Evolutionary conservation across 2,329 filamentous ascomycete genomes (phyloP).

Genomic region (Metarhizium rileyi): DNA sequence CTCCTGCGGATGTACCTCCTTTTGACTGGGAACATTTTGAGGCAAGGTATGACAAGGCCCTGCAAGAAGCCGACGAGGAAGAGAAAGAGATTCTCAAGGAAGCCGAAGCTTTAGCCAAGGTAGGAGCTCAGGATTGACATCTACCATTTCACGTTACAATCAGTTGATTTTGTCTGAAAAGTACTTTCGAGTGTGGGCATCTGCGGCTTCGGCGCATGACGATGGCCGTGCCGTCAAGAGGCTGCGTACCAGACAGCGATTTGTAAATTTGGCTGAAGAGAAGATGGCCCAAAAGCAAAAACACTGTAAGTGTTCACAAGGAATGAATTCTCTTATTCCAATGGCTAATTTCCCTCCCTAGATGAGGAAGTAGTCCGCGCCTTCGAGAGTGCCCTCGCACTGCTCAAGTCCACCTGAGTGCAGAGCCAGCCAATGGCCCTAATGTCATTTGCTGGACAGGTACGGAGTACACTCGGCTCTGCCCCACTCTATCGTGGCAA

Average conservation of each 20-base stretch:
- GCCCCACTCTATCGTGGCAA: neutral
- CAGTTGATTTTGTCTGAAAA: constrained; percentile 22
- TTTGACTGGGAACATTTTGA: constrained; percentile 78
- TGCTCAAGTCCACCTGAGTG: constrained; percentile 32
- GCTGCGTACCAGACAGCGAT: constrained; percentile 67
- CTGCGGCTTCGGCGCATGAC: constrained; percentile 61
- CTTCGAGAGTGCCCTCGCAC: constrained; percentile 51
- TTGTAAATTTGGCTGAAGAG: constrained; percentile 65
- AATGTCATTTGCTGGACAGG: too few relatives aligned
- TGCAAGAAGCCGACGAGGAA: constrained; percentile 50
- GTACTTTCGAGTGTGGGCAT: constrained; percentile 75
- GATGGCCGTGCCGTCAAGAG: constrained; percentile 69
- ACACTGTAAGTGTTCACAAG: constrained; percentile 58
- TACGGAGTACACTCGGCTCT: neutral
- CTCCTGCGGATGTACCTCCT: constrained; percentile 39
- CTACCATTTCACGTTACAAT: neutral
- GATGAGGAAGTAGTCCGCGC: constrained; percentile 49
- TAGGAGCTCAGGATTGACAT: constrained; percentile 19
- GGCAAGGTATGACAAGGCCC: constrained; percentile 54
- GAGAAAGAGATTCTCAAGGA: constrained; percentile 60
- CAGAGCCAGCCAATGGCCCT: neutral
- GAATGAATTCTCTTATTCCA: too few relatives aligned
- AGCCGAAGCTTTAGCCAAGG: constrained; percentile 57
- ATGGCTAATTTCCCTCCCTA: constrained; percentile 14
- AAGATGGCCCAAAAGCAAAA: constrained; percentile 63